Conservation (phyloP, 768 basidiomycete genomes). For the Paxillus ammoniavirescens region DNA sequence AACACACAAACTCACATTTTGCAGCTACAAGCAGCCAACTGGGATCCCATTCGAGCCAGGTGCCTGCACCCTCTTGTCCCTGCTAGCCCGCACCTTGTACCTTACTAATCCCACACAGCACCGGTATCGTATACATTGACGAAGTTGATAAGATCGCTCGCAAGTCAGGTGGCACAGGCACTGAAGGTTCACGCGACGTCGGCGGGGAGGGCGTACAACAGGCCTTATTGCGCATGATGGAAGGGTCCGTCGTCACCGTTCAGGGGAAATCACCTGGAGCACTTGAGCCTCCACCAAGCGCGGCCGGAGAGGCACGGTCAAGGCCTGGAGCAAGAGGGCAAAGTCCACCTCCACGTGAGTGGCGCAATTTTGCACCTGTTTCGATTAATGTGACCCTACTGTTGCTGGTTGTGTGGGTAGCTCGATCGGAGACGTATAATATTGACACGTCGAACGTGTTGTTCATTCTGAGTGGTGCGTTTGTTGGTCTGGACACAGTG, state of each 20-base stretch:
- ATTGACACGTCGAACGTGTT: conserved; percentile 89
- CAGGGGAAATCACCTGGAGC: conserved; percentile 63
- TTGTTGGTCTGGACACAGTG: conserved; percentile 85
- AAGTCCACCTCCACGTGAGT: conserved; percentile 28
- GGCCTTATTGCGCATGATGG: conserved; percentile 89
- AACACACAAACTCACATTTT: conserved; percentile 4
- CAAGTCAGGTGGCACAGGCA: conserved; percentile 48
- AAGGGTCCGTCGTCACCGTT: conserved; percentile 83
- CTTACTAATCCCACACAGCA: conserved; percentile 42
- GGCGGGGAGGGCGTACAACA: conserved; percentile 97
- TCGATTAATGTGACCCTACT: not conserved
- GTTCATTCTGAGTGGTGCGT: conserved; percentile 95
- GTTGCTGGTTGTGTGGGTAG: conserved; percentile 30
- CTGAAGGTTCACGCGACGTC: conserved; percentile 80
- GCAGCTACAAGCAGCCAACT: conserved; percentile 86
- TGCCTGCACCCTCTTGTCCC: conserved; percentile 26
- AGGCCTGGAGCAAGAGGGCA: conserved; percentile 51
- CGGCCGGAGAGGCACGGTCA: conserved; percentile 45
- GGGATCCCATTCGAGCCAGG: conserved; percentile 86
- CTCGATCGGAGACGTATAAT: conserved; percentile 64
- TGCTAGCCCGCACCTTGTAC: not conserved
- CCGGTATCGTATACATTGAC: conserved; percentile 95
- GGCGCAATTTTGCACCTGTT: not conserved
- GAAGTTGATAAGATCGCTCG: conserved; percentile 93
- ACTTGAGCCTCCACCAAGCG: conserved; percentile 43